Evolutionary conservation across 352 stramenopile genomes (phyloP), one percentile per base, ranked within the genome.

Genomic region (Globisporangium viniferum): DNA sequence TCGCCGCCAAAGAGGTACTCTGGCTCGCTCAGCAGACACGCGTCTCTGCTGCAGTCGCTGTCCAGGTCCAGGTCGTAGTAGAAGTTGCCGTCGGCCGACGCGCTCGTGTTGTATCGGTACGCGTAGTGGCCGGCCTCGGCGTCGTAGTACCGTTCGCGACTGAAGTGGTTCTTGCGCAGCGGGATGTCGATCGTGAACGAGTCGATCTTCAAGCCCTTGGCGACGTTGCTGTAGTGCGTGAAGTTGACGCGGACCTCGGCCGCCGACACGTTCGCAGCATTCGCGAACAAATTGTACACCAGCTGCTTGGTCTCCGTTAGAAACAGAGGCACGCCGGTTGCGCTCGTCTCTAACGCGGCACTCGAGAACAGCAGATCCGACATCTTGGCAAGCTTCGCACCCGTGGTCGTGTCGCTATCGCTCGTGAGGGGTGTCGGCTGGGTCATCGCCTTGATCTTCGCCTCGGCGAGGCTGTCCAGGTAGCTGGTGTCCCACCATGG

Each of bases 181-280:
- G 62, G 62, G 7, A 67, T 51, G 3, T 67, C 53, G 35, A 67
- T 35, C 2, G 62, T 67, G n/a, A 67, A 18, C 22, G 62, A 51
- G 29, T 67, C 62, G 7, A 67, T 54, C 33, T 22, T 35, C 3
- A 67, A 5, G 24, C 49, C 53, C 15, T 27, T 44, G 3, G 35
- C 9, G 39, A 57, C 4, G 14, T 56, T 41, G 18, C 6, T 44
- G 51, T 33, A 15, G 33, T 35, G 62, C 31, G 62, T 31, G 29
- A 67, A 67, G 20, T 59, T 33, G 33, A 31, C n/a, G 7, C 24
- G 12, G 2, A 61, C 36, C 10, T 67, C 62, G 18, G 62, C 5
- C 18, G 53, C 53, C 3, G 62, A 67, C 9, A 60, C 53, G 29
- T 67, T 67, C 24, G 22, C 29, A 9, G 49, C 62, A n/a, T 53